Evolutionary conservation across 257 asterid genomes (phyloP).

Genomic region (Leptodermis oblonga): DNA sequence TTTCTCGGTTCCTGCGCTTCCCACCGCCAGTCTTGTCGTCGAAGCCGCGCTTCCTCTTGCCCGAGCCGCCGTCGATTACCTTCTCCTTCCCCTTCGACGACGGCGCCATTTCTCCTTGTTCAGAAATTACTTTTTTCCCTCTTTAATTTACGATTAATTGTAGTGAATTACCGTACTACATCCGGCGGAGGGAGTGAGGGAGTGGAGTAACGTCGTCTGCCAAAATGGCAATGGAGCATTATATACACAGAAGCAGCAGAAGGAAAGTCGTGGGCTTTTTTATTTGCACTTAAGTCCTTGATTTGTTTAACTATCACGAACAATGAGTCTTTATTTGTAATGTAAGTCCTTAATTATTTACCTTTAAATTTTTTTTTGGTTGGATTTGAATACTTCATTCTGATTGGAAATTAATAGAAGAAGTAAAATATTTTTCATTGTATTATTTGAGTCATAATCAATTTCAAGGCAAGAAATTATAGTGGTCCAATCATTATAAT

Average conservation of each 20-base stretch:
- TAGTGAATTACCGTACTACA: background rate
- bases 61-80: constrained; percentile 46
- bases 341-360: too few relatives aligned
- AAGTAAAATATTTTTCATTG: too few relatives aligned
- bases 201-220: background rate
- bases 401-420: too few relatives aligned
- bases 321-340: too few relatives aligned
- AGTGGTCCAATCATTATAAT: too few relatives aligned
- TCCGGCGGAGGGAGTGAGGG: background rate
- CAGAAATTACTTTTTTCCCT: too few relatives aligned
- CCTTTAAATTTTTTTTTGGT: too few relatives aligned
- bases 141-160: background rate
- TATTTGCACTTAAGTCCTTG: background rate
- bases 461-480: too few relatives aligned
- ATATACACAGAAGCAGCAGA: background rate
- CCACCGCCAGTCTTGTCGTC: constrained; percentile 48
- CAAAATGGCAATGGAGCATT: background rate
- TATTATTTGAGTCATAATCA: too few relatives aligned
- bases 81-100: constrained; percentile 79
- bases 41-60: constrained; percentile 52
- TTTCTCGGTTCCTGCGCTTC: constrained; percentile 53
- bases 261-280: background rate
- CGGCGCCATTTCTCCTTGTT: constrained; percentile 41
- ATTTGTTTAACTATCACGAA: background rate
- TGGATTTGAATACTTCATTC: too few relatives aligned